Evolutionary conservation across 192 early-diverging fungal genomes (phyloP).

Genomic region (Phlyctochytrium arcticum): DNA sequence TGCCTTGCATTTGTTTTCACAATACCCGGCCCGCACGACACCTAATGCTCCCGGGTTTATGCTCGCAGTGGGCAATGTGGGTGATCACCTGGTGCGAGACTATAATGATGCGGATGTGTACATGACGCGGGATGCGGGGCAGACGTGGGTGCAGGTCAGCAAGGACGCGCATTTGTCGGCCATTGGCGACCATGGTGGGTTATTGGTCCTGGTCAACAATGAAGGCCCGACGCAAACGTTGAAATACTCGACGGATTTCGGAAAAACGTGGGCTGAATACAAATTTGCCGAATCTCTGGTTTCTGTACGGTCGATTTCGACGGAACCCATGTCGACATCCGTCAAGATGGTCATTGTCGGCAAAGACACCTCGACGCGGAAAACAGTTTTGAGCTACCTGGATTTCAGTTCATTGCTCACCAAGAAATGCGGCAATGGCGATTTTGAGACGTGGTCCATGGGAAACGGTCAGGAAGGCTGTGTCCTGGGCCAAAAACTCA

Average conservation of each 20-base stretch:
- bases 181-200: constrained; percentile 85
- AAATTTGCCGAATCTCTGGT: constrained; percentile 58
- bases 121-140: constrained; percentile 84
- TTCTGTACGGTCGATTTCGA: constrained; percentile 55
- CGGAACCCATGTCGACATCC: constrained; percentile 61
- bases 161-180: constrained; percentile 69
- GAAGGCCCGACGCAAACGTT: constrained; percentile 60
- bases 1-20: constrained; percentile 19
- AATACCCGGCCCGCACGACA: background rate
- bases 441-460: constrained; percentile 84
- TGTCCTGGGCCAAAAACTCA: constrained; percentile 55
- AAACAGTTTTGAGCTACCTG: constrained; percentile 23
- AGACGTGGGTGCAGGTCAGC: constrained; percentile 73
- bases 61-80: constrained; percentile 71
- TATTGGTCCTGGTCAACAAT: constrained; percentile 75
- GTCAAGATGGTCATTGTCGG: constrained; percentile 74
- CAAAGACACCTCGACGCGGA: constrained; percentile 24
- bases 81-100: constrained; percentile 51
- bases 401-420: constrained; percentile 55
- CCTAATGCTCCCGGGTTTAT: constrained; percentile 39
- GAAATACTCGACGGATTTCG: constrained; percentile 68
- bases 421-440: constrained; percentile 45
- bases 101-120: constrained; percentile 68
- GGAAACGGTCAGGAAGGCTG: constrained; percentile 52
- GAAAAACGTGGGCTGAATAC: constrained; percentile 65